Evolutionary conservation across 192 early-diverging fungal species (phyloP), one percentile per base, ranked within the genome.

Genomic region (Phycomyces blakesleeanus): DNA sequence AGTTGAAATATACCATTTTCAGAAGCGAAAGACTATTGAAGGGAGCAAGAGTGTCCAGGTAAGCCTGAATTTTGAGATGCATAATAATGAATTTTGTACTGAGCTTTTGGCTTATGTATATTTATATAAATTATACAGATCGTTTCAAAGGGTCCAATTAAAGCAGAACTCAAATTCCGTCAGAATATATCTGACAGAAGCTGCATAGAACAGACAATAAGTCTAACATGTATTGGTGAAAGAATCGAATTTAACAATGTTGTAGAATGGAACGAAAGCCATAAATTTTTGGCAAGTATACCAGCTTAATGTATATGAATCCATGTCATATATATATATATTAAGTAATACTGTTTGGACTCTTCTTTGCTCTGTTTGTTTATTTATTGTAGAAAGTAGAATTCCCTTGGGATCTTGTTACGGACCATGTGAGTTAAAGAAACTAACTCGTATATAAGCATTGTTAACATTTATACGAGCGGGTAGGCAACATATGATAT

Each of bases 401-500:
- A 66, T 98, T 98, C 68, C 83, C 88, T 0, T 86, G 93, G 79
- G 89, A 96, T 66, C 86, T 99, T 41, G 55, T 69, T 27, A 82
- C 83, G 52, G 96, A 99, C 34, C 58, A 59, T 57, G 73, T 75
- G 68, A 67, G 57, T n/a, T 60, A 12, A 38, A 11, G 47, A 5
- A 20, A 27, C 61, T 50, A 22, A 20, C 16, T 18, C 27, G 10
- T 27, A 49, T 3, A 29, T 3, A 22, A 39, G 10, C 24, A 49
- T 52, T 47, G 24, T 24, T 55, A 37, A 38, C 24, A 51, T 20
- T 54, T 40, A 3, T 14, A 10, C 18, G 16, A 26, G n/a, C n/a
- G n/a, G n/a, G n/a, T 78, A 88, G 89, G 78, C 81, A 62, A 99
- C 95, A 0, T 99, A 97, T 69, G 96, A 99, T 64, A 93, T 93